A percentile compares a stretch with the other conserved stretches of the same genome.
These are phyloP conservation scores for Penicillium soppii DNA, from an alignment of 495 filamentous ascomycete species.

Conservation along the genomic window DNA sequence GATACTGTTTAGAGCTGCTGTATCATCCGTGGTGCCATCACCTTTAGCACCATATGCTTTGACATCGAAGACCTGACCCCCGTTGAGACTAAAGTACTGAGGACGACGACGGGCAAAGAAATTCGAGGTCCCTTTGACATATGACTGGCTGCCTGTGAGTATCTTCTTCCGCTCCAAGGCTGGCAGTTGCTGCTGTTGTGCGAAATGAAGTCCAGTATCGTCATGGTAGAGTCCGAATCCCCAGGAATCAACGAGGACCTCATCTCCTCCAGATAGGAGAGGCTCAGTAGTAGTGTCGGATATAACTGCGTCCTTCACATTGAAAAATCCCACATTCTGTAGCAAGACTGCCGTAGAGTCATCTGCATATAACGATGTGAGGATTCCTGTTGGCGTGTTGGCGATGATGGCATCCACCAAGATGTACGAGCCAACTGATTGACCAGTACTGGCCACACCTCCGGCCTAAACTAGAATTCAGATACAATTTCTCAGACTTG, in stretches of 20 bases:
- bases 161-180: too few species aligned
- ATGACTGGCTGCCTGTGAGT: not conserved
- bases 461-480: conserved; percentile 11
- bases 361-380: conserved; percentile 38
- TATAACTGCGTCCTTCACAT: conserved; percentile 7
- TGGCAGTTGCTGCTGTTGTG: too few species aligned
- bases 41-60: conserved; percentile 69
- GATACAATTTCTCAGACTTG: not conserved
- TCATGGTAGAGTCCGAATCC: too few species aligned
- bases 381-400: conserved; percentile 60
- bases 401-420: conserved; percentile 65
- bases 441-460: conserved; percentile 22
- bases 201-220: too few species aligned
- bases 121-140: conserved; percentile 22
- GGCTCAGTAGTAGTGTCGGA: not conserved
- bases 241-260: conserved; percentile 49
- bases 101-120: conserved; percentile 19
- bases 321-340: conserved; percentile 18
- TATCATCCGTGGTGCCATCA: conserved; percentile 55
- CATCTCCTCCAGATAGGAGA: conserved; percentile 26
- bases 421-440: conserved; percentile 65
- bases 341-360: conserved; percentile 22
- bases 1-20: conserved; percentile 57
- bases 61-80: conserved; percentile 60
- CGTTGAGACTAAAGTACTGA: conserved; percentile 31